Evolutionary conservation across 2,329 filamentous ascomycete species (phyloP).

Genomic region (Parastagonospora avenae): DNA sequence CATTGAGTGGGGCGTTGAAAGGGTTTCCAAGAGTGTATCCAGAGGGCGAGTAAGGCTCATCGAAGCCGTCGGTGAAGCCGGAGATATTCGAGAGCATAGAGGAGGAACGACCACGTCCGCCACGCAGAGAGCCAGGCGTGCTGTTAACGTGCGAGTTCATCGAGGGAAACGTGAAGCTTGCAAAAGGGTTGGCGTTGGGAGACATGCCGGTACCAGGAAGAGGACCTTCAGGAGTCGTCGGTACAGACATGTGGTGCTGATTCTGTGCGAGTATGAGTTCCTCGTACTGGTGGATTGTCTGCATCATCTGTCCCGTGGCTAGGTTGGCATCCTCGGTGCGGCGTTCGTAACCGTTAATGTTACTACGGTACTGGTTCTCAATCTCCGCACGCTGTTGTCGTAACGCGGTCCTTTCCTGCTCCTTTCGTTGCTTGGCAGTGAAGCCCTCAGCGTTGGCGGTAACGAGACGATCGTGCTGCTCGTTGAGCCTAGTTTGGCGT

Average conservation of each 20-base stretch:
- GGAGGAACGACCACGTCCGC: conserved; percentile 55
- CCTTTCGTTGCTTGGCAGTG: conserved; percentile 62
- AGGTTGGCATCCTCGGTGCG: conserved; percentile 47
- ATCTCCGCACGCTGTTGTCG: conserved; percentile 40
- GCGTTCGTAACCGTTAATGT: conserved; percentile 45
- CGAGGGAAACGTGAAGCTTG: conserved; percentile 46
- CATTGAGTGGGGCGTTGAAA: conserved; percentile 45
- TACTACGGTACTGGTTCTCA: conserved; percentile 46
- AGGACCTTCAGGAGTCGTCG: conserved; percentile 64
- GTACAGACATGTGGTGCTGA: conserved; percentile 46
- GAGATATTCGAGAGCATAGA: conserved; percentile 59
- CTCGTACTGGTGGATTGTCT: conserved; percentile 48
- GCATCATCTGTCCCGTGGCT: conserved; percentile 42
- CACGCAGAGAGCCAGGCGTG: conserved; percentile 42
- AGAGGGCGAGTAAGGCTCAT: conserved; percentile 39
- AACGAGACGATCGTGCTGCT: conserved; percentile 71
- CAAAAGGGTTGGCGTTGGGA: conserved; percentile 40
- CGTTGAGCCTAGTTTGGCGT: conserved; percentile 73
- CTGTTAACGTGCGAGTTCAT: conserved; percentile 35
- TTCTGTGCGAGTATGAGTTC: conserved; percentile 47
- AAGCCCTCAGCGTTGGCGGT: conserved; percentile 70
- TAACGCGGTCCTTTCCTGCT: conserved; percentile 48
- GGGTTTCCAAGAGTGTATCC: conserved; percentile 40
- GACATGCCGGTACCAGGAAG: conserved; percentile 58
- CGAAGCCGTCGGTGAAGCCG: conserved; percentile 56